Evolutionary conservation across 805 yeast genomes (phyloP).

Genomic region (Saturnispora dispora): DNA sequence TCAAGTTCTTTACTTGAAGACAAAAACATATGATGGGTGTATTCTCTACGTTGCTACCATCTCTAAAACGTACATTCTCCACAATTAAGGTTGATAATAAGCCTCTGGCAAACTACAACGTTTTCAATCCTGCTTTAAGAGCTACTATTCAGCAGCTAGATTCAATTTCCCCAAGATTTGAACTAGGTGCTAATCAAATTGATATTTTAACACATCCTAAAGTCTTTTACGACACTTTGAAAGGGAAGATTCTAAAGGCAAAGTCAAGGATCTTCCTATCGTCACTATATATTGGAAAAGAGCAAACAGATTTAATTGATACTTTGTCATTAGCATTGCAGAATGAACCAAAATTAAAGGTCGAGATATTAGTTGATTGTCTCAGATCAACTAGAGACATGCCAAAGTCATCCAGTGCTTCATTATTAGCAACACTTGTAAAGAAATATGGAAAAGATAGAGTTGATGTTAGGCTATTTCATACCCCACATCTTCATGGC

Average conservation of each 20-base stretch:
- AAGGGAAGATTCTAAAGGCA: conserved; percentile 53
- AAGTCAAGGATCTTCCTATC: conserved; percentile 66
- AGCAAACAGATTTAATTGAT: conserved; percentile 65
- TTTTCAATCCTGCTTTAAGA: conserved; percentile 23
- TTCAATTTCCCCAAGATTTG: conserved; percentile 59
- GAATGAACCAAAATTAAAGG: conserved; percentile 50
- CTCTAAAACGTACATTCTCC: conserved; percentile 13
- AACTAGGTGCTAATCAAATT: conserved; percentile 45
- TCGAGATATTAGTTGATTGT: conserved; percentile 75
- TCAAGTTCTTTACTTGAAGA: background rate
- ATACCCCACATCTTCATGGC: conserved; percentile 78
- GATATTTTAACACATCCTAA: conserved; percentile 56
- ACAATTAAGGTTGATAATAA: conserved; percentile 22
- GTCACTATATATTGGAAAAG: conserved; percentile 77
- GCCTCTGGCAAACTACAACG: conserved; percentile 17
- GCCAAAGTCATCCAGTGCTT: conserved; percentile 70
- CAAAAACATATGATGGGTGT: conserved; percentile 1
- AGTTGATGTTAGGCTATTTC: conserved; percentile 76
- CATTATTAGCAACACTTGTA: conserved; percentile 57
- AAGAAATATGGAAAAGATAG: conserved; percentile 53
- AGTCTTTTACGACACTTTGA: conserved; percentile 62
- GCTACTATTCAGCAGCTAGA: conserved; percentile 42
- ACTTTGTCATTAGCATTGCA: conserved; percentile 53
- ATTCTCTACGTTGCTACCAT: background rate
- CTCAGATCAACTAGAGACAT: conserved; percentile 90